Evolutionary conservation across 371 early-diverging fungal genomes (phyloP).

Genomic region (Mucor piriformis): DNA sequence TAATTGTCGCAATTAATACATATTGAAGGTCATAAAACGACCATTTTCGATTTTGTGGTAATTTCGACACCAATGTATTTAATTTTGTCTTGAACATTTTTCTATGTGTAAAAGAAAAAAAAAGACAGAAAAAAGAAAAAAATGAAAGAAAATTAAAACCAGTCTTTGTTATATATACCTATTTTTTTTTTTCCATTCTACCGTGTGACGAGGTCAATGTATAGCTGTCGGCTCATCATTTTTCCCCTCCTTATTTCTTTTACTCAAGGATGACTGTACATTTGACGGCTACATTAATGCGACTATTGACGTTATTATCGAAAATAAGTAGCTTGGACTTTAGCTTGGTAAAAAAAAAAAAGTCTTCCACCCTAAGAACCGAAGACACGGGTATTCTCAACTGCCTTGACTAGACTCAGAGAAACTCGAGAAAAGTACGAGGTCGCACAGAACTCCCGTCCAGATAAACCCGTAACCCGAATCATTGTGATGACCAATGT

Average conservation of each 20-base stretch:
- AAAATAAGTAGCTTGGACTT: too few species aligned
- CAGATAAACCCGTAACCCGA: slow-evolving; percentile 5
- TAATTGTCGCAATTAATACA: slow-evolving; percentile 20
- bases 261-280: too few species aligned
- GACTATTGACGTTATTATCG: too few species aligned
- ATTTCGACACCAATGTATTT: background rate
- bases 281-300: too few species aligned
- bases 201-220: background rate
- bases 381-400: slow-evolving; percentile 6
- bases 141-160: slow-evolving; percentile 1
- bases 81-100: slow-evolving; percentile 1
- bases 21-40: slow-evolving; percentile 27
- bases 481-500: background rate
- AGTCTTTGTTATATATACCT: background rate
- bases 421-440: slow-evolving; percentile 5
- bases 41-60: slow-evolving; percentile 6
- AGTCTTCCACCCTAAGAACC: too few species aligned
- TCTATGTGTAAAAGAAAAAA: background rate
- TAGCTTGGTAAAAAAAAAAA: too few species aligned
- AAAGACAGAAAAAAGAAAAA: background rate
- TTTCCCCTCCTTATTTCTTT: too few species aligned
- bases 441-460: slow-evolving; percentile 1
- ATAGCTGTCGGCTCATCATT: too few species aligned
- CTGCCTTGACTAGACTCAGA: background rate
- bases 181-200: background rate